Base-by-base conservation (phyloP, 208 protist genomes). In the Pavlovales sp. region DNA sequence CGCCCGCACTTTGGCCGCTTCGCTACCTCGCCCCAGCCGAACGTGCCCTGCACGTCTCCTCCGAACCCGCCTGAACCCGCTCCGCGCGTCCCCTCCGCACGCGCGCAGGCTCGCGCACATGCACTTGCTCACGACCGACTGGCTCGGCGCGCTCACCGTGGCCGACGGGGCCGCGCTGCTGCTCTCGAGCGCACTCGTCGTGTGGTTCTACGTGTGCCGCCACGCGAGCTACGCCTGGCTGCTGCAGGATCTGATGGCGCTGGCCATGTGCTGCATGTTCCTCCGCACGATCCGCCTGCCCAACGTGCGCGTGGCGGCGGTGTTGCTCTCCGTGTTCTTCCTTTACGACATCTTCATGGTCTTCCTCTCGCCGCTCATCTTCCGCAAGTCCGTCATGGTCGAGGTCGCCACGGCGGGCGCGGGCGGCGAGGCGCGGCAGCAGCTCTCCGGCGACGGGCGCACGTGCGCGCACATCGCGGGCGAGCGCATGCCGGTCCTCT, bases 321-420 rank as follows among this genome's bases (percentile, higher is more conserved):
- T 79, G 32, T n/a, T 87, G 39, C 67, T 87, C 11, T 57, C 26
- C 42, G 57, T 87, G 67, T 78, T 87, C 57, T 87, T 87, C 83
- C 8, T 87, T 8, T 87, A 87, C 67, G 83, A 87, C 41, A 87
- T 87, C 67, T 87, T 77, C 83, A 87, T 87, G 83, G 83, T 87
- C 39, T 87, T 87, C 39, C 2, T 87, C 67, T 87, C 83, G 83
- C 83, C 83, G 77, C 77, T 81, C 22, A 10, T 87, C n/a, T 87
- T 87, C 83, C 57, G 57, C 39, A 34, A 37, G 67, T 79, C 67
- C 14, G 83, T 87, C 10, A 87, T 87, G 83, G 20, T 87, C 28
- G 42, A 44, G 38, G 83, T 87, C 38, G 83, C 83, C 39, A 87
- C 83, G n/a, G 83, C 83, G 1, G 83, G 83, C 40, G 32, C 30